Evolutionary conservation across 345 rosid genomes (phyloP).

Genomic region (Anacardium occidentale): DNA sequence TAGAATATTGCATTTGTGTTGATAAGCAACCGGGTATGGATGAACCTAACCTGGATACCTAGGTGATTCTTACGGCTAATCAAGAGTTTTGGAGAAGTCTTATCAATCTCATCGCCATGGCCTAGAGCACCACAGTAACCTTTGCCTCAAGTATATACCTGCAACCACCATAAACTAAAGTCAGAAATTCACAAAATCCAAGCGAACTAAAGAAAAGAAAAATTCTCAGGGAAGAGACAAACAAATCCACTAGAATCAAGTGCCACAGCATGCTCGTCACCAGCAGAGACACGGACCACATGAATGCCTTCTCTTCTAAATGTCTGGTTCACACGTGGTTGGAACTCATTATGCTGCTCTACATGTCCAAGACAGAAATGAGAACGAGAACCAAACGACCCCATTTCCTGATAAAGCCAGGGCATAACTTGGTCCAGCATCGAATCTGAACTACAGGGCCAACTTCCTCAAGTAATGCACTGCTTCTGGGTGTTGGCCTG

Average conservation of each 20-base stretch:
- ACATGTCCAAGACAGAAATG: conserved; percentile 97
- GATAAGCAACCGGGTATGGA: conserved; percentile 3
- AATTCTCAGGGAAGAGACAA: conserved; percentile 29
- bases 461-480: conserved; percentile 47
- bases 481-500: conserved; percentile 68
- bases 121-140: conserved; percentile 98
- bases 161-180: conserved; percentile 22
- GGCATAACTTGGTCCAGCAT: conserved; percentile 89
- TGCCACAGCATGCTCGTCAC: conserved; percentile 94
- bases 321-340: conserved; percentile 71
- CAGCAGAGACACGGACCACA: conserved; percentile 88
- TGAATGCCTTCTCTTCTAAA: conserved; percentile 70
- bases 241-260: conserved; percentile 93
- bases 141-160: conserved; percentile 98
- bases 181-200: conserved; percentile 7
- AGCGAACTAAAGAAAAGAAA: neutral
- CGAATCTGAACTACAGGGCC: conserved; percentile 77
- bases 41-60: conserved; percentile 66
- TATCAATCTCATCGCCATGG: conserved; percentile 93
- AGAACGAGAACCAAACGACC: conserved; percentile 86
- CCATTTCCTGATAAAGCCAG: conserved; percentile 69
- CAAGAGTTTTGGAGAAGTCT: conserved; percentile 71
- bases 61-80: conserved; percentile 58
- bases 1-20: conserved; percentile 8
- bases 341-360: conserved; percentile 83